These are phyloP conservation scores for Groenewaldozyma tartarivorans DNA, from an alignment of 805 yeast genomes.

Conservation along the genomic window DNA sequence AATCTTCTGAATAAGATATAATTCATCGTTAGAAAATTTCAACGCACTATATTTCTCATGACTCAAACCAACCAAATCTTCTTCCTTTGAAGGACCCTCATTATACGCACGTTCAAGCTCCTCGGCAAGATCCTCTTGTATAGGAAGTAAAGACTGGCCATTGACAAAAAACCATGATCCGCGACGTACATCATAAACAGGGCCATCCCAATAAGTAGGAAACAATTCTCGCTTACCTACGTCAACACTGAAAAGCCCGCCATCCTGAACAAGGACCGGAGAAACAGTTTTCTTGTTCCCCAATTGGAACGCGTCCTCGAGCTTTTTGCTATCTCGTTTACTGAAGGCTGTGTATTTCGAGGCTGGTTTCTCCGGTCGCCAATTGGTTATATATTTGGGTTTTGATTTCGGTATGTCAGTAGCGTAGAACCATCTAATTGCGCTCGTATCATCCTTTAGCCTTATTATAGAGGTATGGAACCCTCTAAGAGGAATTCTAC, in stretches of 20 bases:
- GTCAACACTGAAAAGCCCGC: constrained; percentile 66
- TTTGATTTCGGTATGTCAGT: constrained; percentile 65
- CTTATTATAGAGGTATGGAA: too few species aligned
- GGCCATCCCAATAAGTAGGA: constrained; percentile 87
- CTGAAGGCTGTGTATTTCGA: constrained; percentile 61
- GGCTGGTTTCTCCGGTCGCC: constrained; percentile 39
- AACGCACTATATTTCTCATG: background rate
- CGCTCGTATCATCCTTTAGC: too few species aligned
- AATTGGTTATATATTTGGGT: constrained; percentile 47
- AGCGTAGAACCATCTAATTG: constrained; percentile 64
- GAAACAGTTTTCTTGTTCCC: background rate
- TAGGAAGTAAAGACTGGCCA: constrained; percentile 37
- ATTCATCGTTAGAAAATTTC: background rate
- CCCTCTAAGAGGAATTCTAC: too few species aligned
- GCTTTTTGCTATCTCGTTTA: constrained; percentile 44
- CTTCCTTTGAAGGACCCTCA: constrained; percentile 19
- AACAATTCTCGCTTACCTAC: constrained; percentile 40
- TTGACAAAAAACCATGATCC: constrained; percentile 72
- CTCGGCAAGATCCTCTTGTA: constrained; percentile 39
- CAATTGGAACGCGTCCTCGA: constrained; percentile 44
- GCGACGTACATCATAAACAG: constrained; percentile 69
- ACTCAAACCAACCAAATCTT: constrained; percentile 23
- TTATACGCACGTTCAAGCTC: constrained; percentile 52
- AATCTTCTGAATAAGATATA: background rate
- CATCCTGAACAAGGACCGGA: constrained; percentile 65